Evolutionary conservation across 1,284 basidiomycete species (phyloP), one percentile per base, ranked within the genome.

Genomic region (Puccinia coronata): DNA sequence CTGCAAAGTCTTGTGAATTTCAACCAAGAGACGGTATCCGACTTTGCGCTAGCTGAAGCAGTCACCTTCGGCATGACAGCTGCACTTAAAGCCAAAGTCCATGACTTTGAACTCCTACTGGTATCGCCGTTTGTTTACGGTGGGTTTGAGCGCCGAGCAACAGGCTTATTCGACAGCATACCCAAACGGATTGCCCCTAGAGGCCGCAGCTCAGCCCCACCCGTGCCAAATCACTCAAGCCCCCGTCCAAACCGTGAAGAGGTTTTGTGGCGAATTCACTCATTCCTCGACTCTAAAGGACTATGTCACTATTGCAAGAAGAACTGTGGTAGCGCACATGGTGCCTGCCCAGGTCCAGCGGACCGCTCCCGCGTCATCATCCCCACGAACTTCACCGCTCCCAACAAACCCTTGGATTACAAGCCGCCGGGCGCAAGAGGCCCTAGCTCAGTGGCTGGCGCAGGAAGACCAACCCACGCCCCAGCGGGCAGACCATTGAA

Each of bases 231-330:
- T 12, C 6, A 6, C 34, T 28, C 28, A 28, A 25, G n/a, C 20
- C 36, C 39, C 39, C 63, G n/a, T n/a, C 36, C 65, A 43, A 67
- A 12, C 25, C 63, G 34, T 6, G 43, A 67, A 12, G 57, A 61
- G 28, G 16, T 4, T 1, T 28, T 63, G 28, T 75, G 73, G 73
- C 55, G 43, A 6, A 43, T 75, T 3, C 73, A 75, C 12, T n/a
- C 57, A 5, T 75, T 43, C n/a, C 73, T 59, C 8, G 73, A 75
- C 39, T 61, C 55, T 4, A 8, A 47, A 28, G 55, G 55, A n/a
- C 55, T 41, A 23, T 61, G 57, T 31, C 73, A 63, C 16, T 61
- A 43, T 57, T 75, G 73, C 36, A 75, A 63, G 39, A 63, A 61
- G 18, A 5, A 31, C 12, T 74, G 49, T 25, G 53, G 51, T 12